These are phyloP conservation scores for Solanum ossicruentum DNA, from an alignment of 257 asterid species.

Conservation along the genomic window DNA sequence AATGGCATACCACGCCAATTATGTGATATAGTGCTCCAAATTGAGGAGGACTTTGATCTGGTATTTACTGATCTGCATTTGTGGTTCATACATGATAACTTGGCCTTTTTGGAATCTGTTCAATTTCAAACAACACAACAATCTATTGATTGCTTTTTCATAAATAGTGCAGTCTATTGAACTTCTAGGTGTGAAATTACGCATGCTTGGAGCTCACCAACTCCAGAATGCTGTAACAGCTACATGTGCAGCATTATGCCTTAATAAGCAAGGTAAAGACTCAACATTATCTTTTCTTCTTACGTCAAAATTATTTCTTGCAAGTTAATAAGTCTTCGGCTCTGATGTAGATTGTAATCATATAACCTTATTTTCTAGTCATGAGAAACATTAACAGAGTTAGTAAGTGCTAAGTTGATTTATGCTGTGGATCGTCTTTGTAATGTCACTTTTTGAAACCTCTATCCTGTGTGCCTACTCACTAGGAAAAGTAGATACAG, in stretches of 20 bases:
- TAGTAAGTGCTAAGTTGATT: neutral
- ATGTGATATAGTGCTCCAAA: slow-evolving; percentile 56
- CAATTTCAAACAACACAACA: neutral
- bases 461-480: neutral
- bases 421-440: neutral
- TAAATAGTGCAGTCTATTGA: slow-evolving; percentile 38
- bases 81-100: neutral
- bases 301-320: neutral
- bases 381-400: neutral
- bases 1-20: slow-evolving; percentile 43
- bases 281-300: neutral
- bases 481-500: neutral
- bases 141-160: neutral
- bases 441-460: neutral
- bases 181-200: slow-evolving; percentile 50
- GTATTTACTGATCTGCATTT: slow-evolving; percentile 16
- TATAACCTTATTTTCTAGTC: neutral
- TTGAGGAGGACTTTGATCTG: slow-evolving; percentile 51
- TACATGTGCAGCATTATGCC: slow-evolving; percentile 78
- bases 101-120: neutral
- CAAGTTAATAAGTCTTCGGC: neutral
- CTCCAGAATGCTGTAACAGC: slow-evolving; percentile 90
- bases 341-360: neutral
- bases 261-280: slow-evolving; percentile 66
- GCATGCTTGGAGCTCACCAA: slow-evolving; percentile 83